Conservation (phyloP, 2,329 filamentous ascomycete genomes). For the Sclerotinia sclerotiorum region DNA sequence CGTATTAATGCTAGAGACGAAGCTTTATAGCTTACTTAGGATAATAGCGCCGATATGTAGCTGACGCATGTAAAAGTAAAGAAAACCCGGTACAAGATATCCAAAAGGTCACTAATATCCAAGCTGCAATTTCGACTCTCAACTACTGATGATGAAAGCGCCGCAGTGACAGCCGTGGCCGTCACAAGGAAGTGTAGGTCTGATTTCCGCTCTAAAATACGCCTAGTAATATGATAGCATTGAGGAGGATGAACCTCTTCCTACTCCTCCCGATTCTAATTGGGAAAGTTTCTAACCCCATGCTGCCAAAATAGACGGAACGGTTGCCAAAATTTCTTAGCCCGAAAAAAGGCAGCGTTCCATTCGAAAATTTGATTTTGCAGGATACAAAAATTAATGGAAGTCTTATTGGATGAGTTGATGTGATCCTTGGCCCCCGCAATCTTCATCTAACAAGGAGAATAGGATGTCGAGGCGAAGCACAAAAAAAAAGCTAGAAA, state of each 20-base stretch:
- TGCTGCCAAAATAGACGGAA: conserved; percentile 41
- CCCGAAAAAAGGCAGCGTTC: conserved; percentile 42
- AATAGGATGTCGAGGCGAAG: conserved; percentile 46
- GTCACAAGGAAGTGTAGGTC: conserved; percentile 55
- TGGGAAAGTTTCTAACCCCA: background rate
- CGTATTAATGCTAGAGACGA: conserved; percentile 50
- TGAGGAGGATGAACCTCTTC: background rate
- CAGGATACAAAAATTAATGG: conserved; percentile 53
- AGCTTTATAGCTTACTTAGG: conserved; percentile 49
- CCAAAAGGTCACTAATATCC: conserved; percentile 48
- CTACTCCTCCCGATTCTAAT: background rate
- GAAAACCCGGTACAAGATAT: conserved; percentile 50
- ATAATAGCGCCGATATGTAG: conserved; percentile 52
- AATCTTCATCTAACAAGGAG: conserved; percentile 10
- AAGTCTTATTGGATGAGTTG: conserved; percentile 41
- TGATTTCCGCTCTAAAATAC: background rate
- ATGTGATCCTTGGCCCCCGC: conserved; percentile 12
- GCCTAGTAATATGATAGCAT: background rate
- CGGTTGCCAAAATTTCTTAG: conserved; percentile 59
- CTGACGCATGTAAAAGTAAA: conserved; percentile 53
- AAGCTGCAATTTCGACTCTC: conserved; percentile 53
- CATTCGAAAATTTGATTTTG: conserved; percentile 52
- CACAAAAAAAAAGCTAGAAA: conserved; percentile 49
- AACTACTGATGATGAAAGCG: conserved; percentile 54
- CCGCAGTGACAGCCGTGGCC: conserved; percentile 53